Percentiles rank a stretch among this genome's conserved stretches.
Evolutionary conservation across 2,329 filamentous ascomycete species (phyloP).

Genomic region (Apiospora sp.): DNA sequence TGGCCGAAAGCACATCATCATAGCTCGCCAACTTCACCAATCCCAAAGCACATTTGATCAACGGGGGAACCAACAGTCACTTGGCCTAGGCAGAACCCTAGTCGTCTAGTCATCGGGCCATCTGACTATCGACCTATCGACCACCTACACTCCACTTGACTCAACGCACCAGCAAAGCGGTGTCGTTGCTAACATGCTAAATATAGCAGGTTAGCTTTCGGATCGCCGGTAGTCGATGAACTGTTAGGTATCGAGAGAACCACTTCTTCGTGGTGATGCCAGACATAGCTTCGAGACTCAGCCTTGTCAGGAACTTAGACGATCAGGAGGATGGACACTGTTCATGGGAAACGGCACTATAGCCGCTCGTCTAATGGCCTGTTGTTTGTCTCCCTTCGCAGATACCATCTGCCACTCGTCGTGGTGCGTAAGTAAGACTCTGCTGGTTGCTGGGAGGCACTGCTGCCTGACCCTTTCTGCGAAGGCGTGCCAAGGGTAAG

Average conservation of each 20-base stretch:
- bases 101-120: background rate
- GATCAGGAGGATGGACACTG: background rate
- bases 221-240: background rate
- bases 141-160: constrained; percentile 8
- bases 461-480: background rate
- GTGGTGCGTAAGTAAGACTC: background rate
- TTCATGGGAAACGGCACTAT: background rate
- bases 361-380: background rate
- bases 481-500: background rate
- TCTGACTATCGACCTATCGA: background rate
- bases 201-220: background rate
- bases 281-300: background rate
- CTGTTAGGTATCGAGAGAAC: background rate
- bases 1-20: background rate
- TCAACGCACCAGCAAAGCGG: constrained; percentile 9
- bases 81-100: background rate
- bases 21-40: background rate
- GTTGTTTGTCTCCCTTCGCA: background rate
- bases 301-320: background rate
- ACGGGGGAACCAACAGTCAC: background rate
- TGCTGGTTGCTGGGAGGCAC: background rate
- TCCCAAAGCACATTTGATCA: background rate
- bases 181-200: constrained; percentile 12
- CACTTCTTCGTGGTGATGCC: background rate
- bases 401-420: background rate